Base-by-base conservation (phyloP, 257 asterid species). In the Scutellaria minor region DNA sequence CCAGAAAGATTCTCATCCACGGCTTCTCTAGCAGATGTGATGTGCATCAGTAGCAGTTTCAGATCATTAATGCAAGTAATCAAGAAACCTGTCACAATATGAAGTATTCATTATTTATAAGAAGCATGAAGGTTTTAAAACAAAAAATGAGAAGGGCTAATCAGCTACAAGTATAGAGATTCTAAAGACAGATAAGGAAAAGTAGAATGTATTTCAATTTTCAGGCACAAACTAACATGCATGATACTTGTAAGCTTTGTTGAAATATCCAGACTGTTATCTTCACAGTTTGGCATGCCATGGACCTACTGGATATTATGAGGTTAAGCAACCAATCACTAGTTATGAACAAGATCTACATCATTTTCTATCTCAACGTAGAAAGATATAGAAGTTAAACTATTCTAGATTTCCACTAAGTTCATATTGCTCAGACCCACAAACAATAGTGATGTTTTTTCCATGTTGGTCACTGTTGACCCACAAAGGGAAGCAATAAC, bases 1-100 rank as follows among this genome's bases (percentile, higher is more conserved):
- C 80, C 91, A 41, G 81, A 78, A 63, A 79, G 72, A 72, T 66
- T 79, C 67, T 66, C 81, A 61, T 40, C 75, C 71, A 58, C 65
- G 37, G 77, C 52, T 73, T 84, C 84, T 75, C 80, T 80, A 9
- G 68, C 68, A 57, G 87, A 75, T 42, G 73, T 74, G 68, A 76
- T 73, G 79, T 71, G 78, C 76, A 42, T 70, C 72, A 92, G 73
- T 75, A 80, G 72, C 71, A 81, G 77, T 79, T 87, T 85, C 79
- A 87, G 75, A 86, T 92, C 96, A 82, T 85, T 87, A 61, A 88
- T 74, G 83, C 96, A 90, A 48, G 81, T 78, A 77, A 84, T 76
- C 78, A 87, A 59, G 81, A 81, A 85, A 76, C 95, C 98, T 92
- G 97, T 66, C 66, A 72, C 64, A 64, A 79, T 60, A 72, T 66